Base-by-base conservation (phyloP, 371 early-diverging fungal genomes). In the Coemansia sp. region DNA sequence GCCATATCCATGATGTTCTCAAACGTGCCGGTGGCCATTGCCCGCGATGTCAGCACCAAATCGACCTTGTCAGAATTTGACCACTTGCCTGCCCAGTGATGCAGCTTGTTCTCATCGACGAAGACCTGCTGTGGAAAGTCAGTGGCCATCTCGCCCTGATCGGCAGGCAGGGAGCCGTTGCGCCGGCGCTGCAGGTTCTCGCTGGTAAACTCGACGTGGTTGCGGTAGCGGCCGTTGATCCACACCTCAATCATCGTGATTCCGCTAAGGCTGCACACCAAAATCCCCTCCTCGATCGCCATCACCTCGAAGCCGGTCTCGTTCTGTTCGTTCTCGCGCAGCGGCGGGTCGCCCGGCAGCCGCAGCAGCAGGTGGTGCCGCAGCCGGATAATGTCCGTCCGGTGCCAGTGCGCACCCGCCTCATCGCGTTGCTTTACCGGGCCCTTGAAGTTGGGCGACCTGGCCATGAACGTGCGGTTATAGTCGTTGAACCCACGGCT, bases 331-430 rank as follows among this genome's bases (percentile, higher is more conserved):
- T 42, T 55, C 38, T 42, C 36, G 10, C n/a, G 54, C 36, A 51
- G 51, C 29, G 55, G 77, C 64, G 82, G 77, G 58, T 88, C 88
- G 37, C 62, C 58, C 14, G 86, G 86, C 55, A 86, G 43, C 24
- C 85, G 78, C 34, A 87, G 79, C 32, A 80, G 81, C 4, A 86
- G 81, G 60, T 88, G 88, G 59, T 78, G 85, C 29, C 88, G 79
- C n/a, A 88, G 68, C 2, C 86, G 80, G n/a, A 86, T 50, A 12
- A 83, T 66, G 55, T 88, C 89, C 12, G 78, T 65, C 34, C 87
- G 78, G 57, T 87, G 85, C 85, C 85, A 88, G 50, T 88, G 85
- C 6, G 88, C 77, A 7, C 87, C 89, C 9, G 69, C 74, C 58
- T 88, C 88, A 29, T 80, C 80, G 10, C 68, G 62, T 6, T 81